These are phyloP conservation scores for Aureobasidium melanogenum DNA, from an alignment of 2,329 filamentous ascomycete genomes.

Conservation along the genomic window DNA sequence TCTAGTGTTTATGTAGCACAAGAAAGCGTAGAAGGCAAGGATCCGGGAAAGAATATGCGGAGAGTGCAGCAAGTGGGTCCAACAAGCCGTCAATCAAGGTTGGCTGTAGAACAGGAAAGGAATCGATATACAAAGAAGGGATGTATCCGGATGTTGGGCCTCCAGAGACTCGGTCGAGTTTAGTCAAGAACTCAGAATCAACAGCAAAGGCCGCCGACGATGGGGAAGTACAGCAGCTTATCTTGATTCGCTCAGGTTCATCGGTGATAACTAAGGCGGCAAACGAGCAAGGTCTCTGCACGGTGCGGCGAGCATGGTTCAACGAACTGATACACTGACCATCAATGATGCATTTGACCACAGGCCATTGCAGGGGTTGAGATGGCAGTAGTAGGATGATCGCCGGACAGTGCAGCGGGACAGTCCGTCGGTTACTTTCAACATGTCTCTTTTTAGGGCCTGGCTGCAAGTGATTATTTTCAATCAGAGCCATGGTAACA, in stretches of 20 bases:
- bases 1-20: slow-evolving; percentile 6
- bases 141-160: not conserved
- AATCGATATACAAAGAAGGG: not conserved
- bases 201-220: not conserved
- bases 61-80: slow-evolving; percentile 7
- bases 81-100: not conserved
- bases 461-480: slow-evolving; percentile 2
- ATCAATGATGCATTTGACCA: slow-evolving; percentile 3
- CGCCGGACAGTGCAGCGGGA: slow-evolving; percentile 7
- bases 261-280: slow-evolving; percentile 6
- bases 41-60: not conserved
- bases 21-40: slow-evolving; percentile 1
- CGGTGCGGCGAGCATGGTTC: slow-evolving; percentile 8
- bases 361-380: slow-evolving; percentile 2
- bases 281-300: not conserved
- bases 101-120: not conserved
- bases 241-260: not conserved
- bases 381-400: slow-evolving; percentile 2
- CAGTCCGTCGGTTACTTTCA: slow-evolving; percentile 5
- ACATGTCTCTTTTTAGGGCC: not conserved
- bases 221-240: not conserved
- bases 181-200: not conserved
- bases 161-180: not conserved
- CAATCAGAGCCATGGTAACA: not conserved
- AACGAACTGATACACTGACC: slow-evolving; percentile 10